Percentiles rank a stretch among this genome's conserved stretches.
Evolutionary conservation across 148 eudicot genomes (phyloP).

Genomic region (Beta vulgaris): DNA sequence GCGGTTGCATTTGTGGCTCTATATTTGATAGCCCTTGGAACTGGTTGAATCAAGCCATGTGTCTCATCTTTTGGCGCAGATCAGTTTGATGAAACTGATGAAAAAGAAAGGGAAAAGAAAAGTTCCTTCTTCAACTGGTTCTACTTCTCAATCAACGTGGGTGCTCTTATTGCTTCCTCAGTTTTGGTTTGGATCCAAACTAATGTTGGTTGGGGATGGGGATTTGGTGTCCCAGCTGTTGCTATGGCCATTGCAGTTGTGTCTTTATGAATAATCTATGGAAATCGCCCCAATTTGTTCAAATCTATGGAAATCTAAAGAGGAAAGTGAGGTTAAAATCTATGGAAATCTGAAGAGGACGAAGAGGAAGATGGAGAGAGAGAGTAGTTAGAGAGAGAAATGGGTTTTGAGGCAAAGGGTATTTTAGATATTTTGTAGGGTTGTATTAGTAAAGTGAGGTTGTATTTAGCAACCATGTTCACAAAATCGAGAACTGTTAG

Average conservation of each 20-base stretch:
- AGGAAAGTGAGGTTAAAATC: too few relatives aligned
- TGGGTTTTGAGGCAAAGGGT: too few relatives aligned
- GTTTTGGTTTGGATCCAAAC: constrained; percentile 54
- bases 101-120: constrained; percentile 37
- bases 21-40: constrained; percentile 52
- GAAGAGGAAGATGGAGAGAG: too few relatives aligned
- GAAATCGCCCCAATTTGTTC: too few relatives aligned
- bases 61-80: constrained; percentile 66
- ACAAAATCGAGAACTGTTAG: too few relatives aligned
- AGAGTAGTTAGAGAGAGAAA: too few relatives aligned
- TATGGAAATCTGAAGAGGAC: too few relatives aligned
- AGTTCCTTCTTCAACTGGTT: constrained; percentile 59
- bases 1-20: constrained; percentile 30
- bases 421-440: too few relatives aligned
- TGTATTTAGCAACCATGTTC: too few relatives aligned
- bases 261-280: too few relatives aligned
- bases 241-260: constrained; percentile 52
- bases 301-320: too few relatives aligned
- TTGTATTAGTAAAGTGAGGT: too few relatives aligned
- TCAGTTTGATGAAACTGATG: constrained; percentile 53
- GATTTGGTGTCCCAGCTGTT: constrained; percentile 56
- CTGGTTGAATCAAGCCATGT: constrained; percentile 62
- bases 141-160: constrained; percentile 52
- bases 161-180: constrained; percentile 54
- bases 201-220: constrained; percentile 60